These are phyloP conservation scores for Fagopyrum esculentum DNA, from an alignment of 148 eudicot species.

Conservation along the genomic window DNA sequence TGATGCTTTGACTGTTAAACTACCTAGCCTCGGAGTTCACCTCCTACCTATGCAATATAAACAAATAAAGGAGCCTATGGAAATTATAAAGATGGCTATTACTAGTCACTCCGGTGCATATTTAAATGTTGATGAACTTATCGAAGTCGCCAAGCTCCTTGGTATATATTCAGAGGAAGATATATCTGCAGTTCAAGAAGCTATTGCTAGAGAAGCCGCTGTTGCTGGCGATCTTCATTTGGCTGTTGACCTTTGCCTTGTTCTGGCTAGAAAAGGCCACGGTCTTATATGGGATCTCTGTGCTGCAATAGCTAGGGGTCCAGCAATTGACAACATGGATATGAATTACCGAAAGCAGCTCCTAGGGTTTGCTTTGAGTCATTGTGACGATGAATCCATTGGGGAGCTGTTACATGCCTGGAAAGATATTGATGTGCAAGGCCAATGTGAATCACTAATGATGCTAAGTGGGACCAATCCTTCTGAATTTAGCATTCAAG, in stretches of 20 bases:
- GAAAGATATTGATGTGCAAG: constrained; percentile 91
- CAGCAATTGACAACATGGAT: constrained; percentile 77
- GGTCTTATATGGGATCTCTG: constrained; percentile 94
- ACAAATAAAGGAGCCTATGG: constrained; percentile 97
- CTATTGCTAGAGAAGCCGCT: constrained; percentile 98
- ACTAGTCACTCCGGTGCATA: constrained; percentile 88
- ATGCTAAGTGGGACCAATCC: constrained; percentile 56
- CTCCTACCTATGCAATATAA: constrained; percentile 85
- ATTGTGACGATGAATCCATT: constrained; percentile 94
- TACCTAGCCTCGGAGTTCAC: constrained; percentile 86
- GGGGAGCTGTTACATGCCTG: constrained; percentile 81
- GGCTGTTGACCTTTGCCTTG: constrained; percentile 84
- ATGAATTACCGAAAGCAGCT: constrained; percentile 71
- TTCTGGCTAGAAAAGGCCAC: constrained; percentile 81
- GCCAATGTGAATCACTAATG: constrained; percentile 60
- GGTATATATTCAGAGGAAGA: constrained; percentile 87
- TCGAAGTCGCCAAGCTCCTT: constrained; percentile 88
- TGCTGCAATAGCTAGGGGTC: constrained; percentile 94
- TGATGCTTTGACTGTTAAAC: constrained; percentile 79
- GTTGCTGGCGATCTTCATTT: constrained; percentile 90
- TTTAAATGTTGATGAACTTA: constrained; percentile 82
- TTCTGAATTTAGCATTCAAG: constrained; percentile 29
- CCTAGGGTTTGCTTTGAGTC: constrained; percentile 90
- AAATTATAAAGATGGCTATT: constrained; percentile 76
- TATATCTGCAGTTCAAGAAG: constrained; percentile 82